These are phyloP conservation scores for Exidia glandulosa DNA, from an alignment of 768 basidiomycete genomes.

Conservation along the genomic window DNA sequence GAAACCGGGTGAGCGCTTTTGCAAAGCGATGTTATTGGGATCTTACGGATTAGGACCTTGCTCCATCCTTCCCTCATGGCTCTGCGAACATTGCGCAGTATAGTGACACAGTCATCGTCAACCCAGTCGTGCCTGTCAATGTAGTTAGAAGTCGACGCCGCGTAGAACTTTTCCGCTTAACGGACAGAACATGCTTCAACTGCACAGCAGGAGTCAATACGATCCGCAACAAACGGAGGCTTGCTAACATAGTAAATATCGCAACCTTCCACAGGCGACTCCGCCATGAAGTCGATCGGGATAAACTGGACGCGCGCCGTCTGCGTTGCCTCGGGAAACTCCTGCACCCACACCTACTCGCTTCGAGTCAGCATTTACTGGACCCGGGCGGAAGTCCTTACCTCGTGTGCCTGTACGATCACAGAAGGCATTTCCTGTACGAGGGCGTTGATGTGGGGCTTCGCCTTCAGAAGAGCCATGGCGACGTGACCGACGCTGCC, in stretches of 20 bases:
- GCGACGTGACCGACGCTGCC: constrained; percentile 5
- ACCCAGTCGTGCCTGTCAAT: constrained; percentile 30
- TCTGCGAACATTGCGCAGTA: background rate
- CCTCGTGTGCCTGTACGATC: constrained; percentile 1
- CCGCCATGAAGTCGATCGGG: constrained; percentile 28
- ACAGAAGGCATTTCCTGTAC: constrained; percentile 6
- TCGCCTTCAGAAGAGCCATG: background rate
- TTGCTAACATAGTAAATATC: constrained; percentile 33
- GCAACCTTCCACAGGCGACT: constrained; percentile 24
- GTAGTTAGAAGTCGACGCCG: background rate
- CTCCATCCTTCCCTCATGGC: background rate
- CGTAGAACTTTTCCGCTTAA: constrained; percentile 9
- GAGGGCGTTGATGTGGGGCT: constrained; percentile 1
- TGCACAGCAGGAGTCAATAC: constrained; percentile 4
- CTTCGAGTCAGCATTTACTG: too few relatives aligned
- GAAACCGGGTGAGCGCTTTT: too few relatives aligned
- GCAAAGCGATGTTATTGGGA: too few relatives aligned
- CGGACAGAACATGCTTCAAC: constrained; percentile 30
- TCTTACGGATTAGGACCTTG: background rate
- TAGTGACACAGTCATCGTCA: background rate
- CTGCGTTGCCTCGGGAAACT: constrained; percentile 25
- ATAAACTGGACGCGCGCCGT: constrained; percentile 26
- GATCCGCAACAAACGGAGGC: background rate
- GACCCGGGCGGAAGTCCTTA: background rate
- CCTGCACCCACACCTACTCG: constrained; percentile 19